Conservation (phyloP, 164 flowering plant genomes). For the Tinospora cordifolia region DNA sequence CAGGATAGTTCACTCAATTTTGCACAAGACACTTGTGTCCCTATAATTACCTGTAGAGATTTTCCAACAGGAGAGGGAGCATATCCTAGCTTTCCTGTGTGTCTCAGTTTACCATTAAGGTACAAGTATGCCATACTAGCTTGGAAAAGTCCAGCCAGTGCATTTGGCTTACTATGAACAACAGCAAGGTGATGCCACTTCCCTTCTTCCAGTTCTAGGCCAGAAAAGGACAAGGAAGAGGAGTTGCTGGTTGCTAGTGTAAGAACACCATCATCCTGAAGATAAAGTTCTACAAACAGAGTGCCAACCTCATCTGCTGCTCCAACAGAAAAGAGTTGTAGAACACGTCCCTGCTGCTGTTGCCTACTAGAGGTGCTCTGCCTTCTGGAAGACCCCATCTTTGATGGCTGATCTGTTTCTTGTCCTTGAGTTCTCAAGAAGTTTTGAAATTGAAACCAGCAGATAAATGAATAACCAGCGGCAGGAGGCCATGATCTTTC, state of each 20-base stretch:
- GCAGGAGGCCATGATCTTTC: constrained; percentile 99
- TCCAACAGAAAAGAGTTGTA: constrained; percentile 88
- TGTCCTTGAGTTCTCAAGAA: constrained; percentile 51
- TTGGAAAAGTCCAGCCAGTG: constrained; percentile 97
- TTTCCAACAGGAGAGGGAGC: constrained; percentile 94
- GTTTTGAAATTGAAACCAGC: constrained; percentile 89
- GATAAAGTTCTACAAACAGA: constrained; percentile 79
- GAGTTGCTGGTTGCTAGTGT: constrained; percentile 94
- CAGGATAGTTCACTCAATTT: constrained; percentile 61
- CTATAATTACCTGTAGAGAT: constrained; percentile 83
- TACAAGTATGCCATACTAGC: constrained; percentile 92
- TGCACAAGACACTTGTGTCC: constrained; percentile 64
- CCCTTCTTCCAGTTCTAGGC: constrained; percentile 79
- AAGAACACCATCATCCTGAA: constrained; percentile 87
- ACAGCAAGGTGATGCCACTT: constrained; percentile 99
- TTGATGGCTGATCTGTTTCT: constrained; percentile 47
- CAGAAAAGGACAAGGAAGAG: constrained; percentile 68
- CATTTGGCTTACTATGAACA: constrained; percentile 98
- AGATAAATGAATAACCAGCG: constrained; percentile 98
- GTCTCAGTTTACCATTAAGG: constrained; percentile 87
- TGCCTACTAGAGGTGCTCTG: constrained; percentile 26
- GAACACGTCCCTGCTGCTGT: constrained; percentile 36
- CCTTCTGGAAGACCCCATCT: constrained; percentile 38
- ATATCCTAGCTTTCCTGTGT: constrained; percentile 93
- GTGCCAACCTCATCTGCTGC: constrained; percentile 51